Percentiles rank a stretch among this genome's conserved stretches.
Conservation (phyloP, 2,329 filamentous ascomycete genomes). For the Myriosclerotinia curreyana region DNA sequence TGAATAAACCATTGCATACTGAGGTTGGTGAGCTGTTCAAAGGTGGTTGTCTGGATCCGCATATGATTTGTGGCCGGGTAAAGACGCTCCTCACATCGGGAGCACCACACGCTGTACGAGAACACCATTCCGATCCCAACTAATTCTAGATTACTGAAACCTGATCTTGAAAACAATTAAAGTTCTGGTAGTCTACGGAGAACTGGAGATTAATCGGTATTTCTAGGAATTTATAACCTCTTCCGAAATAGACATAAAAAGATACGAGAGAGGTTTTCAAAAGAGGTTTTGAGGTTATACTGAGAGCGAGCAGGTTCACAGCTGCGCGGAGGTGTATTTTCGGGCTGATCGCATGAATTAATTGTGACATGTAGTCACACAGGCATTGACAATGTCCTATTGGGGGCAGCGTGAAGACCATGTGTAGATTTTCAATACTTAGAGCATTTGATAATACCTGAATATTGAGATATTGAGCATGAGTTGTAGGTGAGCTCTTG, state of each 20-base stretch:
- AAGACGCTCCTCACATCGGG: neutral
- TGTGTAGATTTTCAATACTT: neutral
- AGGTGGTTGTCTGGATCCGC: neutral
- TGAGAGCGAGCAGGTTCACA: too few species aligned
- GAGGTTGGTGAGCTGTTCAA: neutral
- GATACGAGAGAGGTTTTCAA: neutral
- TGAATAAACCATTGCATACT: neutral
- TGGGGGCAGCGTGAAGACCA: neutral
- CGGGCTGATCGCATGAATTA: too few species aligned
- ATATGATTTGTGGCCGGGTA: conserved; percentile 3
- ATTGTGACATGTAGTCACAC: neutral
- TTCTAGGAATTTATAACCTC: too few species aligned
- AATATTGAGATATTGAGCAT: neutral
- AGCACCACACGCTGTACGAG: neutral
- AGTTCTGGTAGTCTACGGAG: neutral
- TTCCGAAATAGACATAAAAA: neutral
- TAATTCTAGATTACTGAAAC: neutral
- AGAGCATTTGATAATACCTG: too few species aligned
- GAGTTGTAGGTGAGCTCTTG: too few species aligned
- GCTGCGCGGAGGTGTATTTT: too few species aligned
- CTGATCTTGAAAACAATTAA: neutral
- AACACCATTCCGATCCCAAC: neutral
- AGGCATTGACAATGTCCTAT: too few species aligned
- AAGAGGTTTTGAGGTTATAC: neutral
- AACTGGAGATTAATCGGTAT: neutral